Evolutionary conservation across 2,329 filamentous ascomycete genomes (phyloP), one percentile per base, ranked within the genome.

Genomic region (Penicillium decumbens): DNA sequence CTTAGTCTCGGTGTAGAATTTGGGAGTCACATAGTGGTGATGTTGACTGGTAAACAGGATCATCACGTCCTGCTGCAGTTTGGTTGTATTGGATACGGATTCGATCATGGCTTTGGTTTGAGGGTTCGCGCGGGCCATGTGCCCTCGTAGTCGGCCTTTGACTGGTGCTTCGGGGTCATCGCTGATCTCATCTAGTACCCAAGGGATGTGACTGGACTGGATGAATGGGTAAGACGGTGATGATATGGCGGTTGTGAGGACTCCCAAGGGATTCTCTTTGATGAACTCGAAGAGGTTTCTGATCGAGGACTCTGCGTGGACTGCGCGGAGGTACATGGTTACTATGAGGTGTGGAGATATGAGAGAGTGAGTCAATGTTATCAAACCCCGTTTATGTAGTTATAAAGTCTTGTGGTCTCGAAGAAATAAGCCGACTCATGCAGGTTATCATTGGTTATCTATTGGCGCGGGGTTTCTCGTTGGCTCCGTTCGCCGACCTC

Each of bases 1-100:
- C 62, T 87, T 87, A 0, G 83, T 87, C 54, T 82, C 75, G 15
- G 70, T 74, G 70, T 86, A 87, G 67, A 85, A 87, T 53, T 84
- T 83, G 0, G 84, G 81, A 0, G 83, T 85, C 8, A 87, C 77
- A 56, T 87, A 88, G 66, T 84, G 80, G 33, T 86, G 77, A 1
- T 73, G 63, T 0, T 77, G 72, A 0, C 73, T 74, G 30, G 75
- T 85, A 72, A 88, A 87, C 9, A 86, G 70, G 2, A 87, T 71
- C 35, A 83, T 65, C 1, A 87, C 81, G 47, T 86, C 83, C 29
- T 81, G 62, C 4, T 62, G 41, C 2, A 75, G 59, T 41, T 63
- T 24, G 58, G 38, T 8, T 72, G 57, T 15, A 30, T 42, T 13
- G 40, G 47, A 58, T 47, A 74, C 57, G 0, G 71, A 64, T 43